These are phyloP conservation scores for Metarhizium sp. DNA, from an alignment of 2,329 filamentous ascomycete species.

Conservation along the genomic window DNA sequence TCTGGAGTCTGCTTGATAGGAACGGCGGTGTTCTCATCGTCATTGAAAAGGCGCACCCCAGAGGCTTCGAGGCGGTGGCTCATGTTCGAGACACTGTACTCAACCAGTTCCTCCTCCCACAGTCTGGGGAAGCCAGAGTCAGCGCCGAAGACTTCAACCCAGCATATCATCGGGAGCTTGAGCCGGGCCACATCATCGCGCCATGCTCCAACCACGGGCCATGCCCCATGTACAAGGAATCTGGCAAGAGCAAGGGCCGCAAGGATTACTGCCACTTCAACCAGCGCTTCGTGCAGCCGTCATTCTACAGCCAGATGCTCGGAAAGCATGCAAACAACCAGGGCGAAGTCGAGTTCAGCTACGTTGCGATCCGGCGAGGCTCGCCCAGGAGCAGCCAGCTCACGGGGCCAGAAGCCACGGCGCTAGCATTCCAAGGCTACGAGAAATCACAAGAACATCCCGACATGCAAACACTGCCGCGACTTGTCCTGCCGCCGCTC, in stretches of 20 bases:
- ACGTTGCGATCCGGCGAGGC: conserved; percentile 76
- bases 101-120: conserved; percentile 57
- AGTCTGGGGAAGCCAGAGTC: conserved; percentile 25
- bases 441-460: conserved; percentile 38
- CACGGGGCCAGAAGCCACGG: conserved; percentile 47
- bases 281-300: conserved; percentile 79
- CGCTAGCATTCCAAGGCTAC: conserved; percentile 64
- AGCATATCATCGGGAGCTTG: conserved; percentile 34
- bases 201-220: conserved; percentile 81
- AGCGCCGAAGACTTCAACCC: conserved; percentile 29
- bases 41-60: conserved; percentile 82
- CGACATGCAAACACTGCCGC: conserved; percentile 63
- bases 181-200: conserved; percentile 56
- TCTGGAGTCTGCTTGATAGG: conserved; percentile 79
- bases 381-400: conserved; percentile 25
- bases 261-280: conserved; percentile 88
- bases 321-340: conserved; percentile 64
- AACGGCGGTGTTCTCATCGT: conserved; percentile 80
- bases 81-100: conserved; percentile 73
- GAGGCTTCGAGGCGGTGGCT: conserved; percentile 87
- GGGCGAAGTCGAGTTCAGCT: conserved; percentile 87
- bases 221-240: conserved; percentile 79
- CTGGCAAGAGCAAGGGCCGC: conserved; percentile 61
- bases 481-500: conserved; percentile 68
- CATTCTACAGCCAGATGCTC: conserved; percentile 70